Evolutionary conservation across 108 stramenopile species (phyloP).

Genomic region (Mediolabrus comicus): DNA sequence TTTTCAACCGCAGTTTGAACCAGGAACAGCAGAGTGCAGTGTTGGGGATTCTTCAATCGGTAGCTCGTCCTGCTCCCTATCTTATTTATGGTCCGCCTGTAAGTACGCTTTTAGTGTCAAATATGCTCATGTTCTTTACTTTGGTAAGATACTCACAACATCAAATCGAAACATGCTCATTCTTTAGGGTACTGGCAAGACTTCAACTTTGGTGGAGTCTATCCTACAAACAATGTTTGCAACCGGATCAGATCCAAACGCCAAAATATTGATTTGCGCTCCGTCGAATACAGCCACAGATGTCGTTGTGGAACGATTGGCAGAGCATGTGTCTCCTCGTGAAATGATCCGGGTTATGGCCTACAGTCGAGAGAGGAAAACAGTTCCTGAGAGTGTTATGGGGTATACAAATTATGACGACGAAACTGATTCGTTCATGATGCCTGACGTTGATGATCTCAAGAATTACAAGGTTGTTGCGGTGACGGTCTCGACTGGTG

Average conservation of each 20-base stretch:
- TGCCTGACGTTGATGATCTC: constrained; percentile 6
- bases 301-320: constrained; percentile 52
- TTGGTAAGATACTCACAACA: too few relatives aligned
- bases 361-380: constrained; percentile 40
- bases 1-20: constrained; percentile 49
- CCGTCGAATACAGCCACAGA: constrained; percentile 68
- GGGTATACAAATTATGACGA: constrained; percentile 27
- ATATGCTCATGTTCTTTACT: too few relatives aligned
- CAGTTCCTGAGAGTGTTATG: constrained; percentile 40
- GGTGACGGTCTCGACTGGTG: constrained; percentile 45
- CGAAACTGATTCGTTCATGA: constrained; percentile 27
- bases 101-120: not conserved
- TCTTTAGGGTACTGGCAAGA: constrained; percentile 44
- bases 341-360: constrained; percentile 59
- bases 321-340: constrained; percentile 25
- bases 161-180: not conserved
- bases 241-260: constrained; percentile 10
- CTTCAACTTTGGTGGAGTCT: constrained; percentile 60
- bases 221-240: constrained; percentile 49
- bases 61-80: constrained; percentile 51
- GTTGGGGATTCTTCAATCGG: constrained; percentile 21
- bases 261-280: constrained; percentile 56
- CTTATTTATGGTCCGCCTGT: constrained; percentile 70
- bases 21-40: constrained; percentile 58
- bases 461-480: constrained; percentile 44